phyloP scores from a whole-genome alignment of 495 filamentous ascomycete species.

The Copromyces sp. region DNA sequence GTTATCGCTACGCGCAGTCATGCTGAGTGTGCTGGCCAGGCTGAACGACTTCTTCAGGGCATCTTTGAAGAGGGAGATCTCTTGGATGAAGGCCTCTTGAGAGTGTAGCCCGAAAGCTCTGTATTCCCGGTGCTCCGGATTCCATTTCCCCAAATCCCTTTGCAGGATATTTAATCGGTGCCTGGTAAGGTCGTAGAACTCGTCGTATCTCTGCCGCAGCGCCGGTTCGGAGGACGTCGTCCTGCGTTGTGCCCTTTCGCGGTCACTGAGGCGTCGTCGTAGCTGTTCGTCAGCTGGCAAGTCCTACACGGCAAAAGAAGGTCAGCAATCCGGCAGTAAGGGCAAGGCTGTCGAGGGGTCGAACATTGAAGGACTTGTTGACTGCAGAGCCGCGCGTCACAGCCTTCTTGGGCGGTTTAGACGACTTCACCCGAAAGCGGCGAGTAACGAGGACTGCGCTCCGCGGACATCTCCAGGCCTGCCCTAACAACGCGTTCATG shows the following conservation, averaged over 20 bases:
- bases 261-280: background rate
- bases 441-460: conserved; percentile 4
- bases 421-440: conserved; percentile 6
- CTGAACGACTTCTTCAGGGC: conserved; percentile 26
- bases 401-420: background rate
- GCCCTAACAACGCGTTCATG: conserved; percentile 21
- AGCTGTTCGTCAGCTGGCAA: background rate
- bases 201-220: conserved; percentile 15
- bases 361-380: background rate
- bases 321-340: background rate
- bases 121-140: conserved; percentile 15
- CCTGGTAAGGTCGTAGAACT: conserved; percentile 20
- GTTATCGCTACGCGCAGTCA: conserved; percentile 29
- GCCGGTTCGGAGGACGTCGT: background rate
- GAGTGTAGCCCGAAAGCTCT: conserved; percentile 22
- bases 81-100: conserved; percentile 20
- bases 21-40: conserved; percentile 20
- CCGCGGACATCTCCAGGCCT: conserved; percentile 9
- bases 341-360: background rate
- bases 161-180: conserved; percentile 9
- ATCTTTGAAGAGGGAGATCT: conserved; percentile 26
- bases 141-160: conserved; percentile 7
- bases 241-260: background rate
- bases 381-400: background rate
- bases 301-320: background rate